phyloP scores from a whole-genome alignment of 139 green algal species.

The Chlorella sp. region DNA sequence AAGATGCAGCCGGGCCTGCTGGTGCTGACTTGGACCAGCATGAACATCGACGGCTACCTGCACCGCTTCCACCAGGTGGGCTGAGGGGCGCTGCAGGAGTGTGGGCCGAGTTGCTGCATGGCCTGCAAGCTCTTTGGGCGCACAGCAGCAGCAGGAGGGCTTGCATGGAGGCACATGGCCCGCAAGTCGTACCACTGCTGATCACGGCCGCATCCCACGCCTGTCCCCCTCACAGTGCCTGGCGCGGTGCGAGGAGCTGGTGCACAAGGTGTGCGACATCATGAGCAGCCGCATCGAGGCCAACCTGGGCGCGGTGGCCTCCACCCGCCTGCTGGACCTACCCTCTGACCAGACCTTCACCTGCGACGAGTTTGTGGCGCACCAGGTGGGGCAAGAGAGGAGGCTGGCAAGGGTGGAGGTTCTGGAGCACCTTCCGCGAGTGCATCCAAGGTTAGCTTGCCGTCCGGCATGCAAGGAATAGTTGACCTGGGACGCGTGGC shows the following conservation, averaged over 20 bases:
- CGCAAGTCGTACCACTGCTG: neutral
- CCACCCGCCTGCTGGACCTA: slow-evolving; percentile 82
- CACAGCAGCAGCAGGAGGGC: neutral
- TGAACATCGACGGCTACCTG: slow-evolving; percentile 96
- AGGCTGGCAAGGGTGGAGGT: too few species aligned
- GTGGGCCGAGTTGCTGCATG: neutral
- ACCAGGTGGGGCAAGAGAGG: slow-evolving; percentile 58
- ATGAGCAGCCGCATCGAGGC: slow-evolving; percentile 85
- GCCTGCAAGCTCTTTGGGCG: neutral
- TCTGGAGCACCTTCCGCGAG: too few species aligned
- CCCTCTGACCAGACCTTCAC: slow-evolving; percentile 82
- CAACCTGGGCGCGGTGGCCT: slow-evolving; percentile 76
- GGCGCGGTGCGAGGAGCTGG: slow-evolving; percentile 81
- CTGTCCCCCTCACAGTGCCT: slow-evolving; percentile 47
- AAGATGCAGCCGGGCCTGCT: slow-evolving; percentile 85
- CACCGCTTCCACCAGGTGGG: slow-evolving; percentile 80
- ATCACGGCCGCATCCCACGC: neutral
- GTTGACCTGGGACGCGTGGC: too few species aligned
- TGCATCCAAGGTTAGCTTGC: too few species aligned
- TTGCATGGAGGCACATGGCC: neutral
- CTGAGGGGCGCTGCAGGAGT: neutral
- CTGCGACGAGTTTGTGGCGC: slow-evolving; percentile 87
- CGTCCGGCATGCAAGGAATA: too few species aligned
- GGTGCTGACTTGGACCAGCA: slow-evolving; percentile 83
- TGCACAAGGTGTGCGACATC: slow-evolving; percentile 87